Percentiles rank a stretch among this genome's conserved stretches.
Evolutionary conservation across 2,329 filamentous ascomycete genomes (phyloP).

Genomic region (Aspergillus awamori): DNA sequence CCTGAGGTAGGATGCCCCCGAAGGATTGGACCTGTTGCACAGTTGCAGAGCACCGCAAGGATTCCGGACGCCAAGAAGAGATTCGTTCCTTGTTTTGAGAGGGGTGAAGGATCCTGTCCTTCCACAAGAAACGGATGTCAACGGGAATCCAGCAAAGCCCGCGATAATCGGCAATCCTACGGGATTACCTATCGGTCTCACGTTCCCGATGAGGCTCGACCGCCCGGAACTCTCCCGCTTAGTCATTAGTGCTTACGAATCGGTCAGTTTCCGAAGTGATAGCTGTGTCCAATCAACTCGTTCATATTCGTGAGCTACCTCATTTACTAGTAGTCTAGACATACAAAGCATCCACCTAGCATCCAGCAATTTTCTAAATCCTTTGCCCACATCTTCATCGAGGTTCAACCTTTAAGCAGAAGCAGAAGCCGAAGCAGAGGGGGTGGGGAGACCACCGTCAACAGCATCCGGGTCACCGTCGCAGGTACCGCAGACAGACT

Average conservation of each 20-base stretch:
- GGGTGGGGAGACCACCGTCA: background rate
- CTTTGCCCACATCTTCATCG: too few species aligned
- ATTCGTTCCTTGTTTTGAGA: too few species aligned
- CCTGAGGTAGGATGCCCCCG: too few species aligned
- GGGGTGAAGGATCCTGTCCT: too few species aligned
- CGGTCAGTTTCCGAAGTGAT: background rate
- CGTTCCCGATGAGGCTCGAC: background rate
- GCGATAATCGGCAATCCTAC: too few species aligned
- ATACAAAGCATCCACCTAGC: background rate
- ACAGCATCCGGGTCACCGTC: constrained; percentile 1
- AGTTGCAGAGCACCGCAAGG: too few species aligned
- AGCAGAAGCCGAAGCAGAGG: background rate
- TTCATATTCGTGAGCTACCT: background rate
- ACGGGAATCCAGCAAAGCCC: too few species aligned
- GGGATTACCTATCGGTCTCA: too few species aligned
- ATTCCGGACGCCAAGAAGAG: too few species aligned
- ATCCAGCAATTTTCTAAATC: background rate
- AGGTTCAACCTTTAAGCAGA: background rate
- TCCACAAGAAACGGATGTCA: too few species aligned
- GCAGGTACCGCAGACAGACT: constrained; percentile 1
- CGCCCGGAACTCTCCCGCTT: background rate
- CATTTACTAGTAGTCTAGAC: background rate
- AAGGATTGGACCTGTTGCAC: too few species aligned
- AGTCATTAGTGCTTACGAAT: background rate
- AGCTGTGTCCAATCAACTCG: background rate